Evolutionary conservation across 1,284 basidiomycete species (phyloP).

Genomic region (Sporisorium exsertum): DNA sequence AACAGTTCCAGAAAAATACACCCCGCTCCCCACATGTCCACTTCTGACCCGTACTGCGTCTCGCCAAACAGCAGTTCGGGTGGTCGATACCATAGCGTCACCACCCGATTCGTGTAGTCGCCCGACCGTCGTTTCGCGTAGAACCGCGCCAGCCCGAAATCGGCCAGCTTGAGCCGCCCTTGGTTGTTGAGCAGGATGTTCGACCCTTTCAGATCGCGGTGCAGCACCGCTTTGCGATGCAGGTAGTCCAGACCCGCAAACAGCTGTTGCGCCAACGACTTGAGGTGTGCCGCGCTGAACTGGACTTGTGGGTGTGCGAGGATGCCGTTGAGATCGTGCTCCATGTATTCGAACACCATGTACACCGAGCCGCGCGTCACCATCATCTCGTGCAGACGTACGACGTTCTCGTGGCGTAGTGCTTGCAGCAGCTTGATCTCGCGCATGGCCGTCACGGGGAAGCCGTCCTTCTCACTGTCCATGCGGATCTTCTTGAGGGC

Average conservation of each 20-base stretch:
- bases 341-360: constrained; percentile 99
- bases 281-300: constrained; percentile 88
- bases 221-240: constrained; percentile 93
- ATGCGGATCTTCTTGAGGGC: constrained; percentile 97
- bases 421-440: constrained; percentile 98
- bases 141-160: constrained; percentile 97
- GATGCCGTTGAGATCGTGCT: constrained; percentile 96
- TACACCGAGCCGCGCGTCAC: constrained; percentile 87
- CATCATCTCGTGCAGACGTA: constrained; percentile 96
- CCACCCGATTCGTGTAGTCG: constrained; percentile 98
- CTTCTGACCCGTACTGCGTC: constrained; percentile 95
- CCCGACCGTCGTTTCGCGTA: constrained; percentile 89
- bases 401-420: constrained; percentile 87
- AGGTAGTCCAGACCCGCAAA: constrained; percentile 91
- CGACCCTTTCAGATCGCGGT: constrained; percentile 97
- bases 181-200: constrained; percentile 95
- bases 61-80: constrained; percentile 95
- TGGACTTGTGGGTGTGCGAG: constrained; percentile 86
- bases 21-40: constrained; percentile 99
- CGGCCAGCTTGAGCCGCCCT: constrained; percentile 93
- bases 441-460: constrained; percentile 98
- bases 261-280: constrained; percentile 95
- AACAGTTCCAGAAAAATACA: constrained; percentile 99
- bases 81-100: constrained; percentile 98
- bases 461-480: constrained; percentile 97